Evolutionary conservation across 345 rosid species (phyloP), one percentile per base, ranked within the genome.

Genomic region (Camelina neglecta): DNA sequence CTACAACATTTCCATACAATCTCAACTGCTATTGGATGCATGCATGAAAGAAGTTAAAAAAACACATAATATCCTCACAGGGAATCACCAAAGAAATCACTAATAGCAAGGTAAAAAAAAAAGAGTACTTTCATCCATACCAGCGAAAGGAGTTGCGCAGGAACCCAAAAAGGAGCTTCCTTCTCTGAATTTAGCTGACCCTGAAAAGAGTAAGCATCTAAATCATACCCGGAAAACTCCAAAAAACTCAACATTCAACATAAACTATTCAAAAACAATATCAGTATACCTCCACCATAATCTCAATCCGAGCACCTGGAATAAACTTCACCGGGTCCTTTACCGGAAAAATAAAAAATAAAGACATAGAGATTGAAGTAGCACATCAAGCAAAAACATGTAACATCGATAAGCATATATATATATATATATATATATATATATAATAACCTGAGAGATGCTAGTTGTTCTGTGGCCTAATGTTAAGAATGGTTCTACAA

Each of bases 401-500:
- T 16, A 15, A 31, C 21, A 56, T 18, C 21, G 50, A 33, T 53
- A 42, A 44, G 23, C 6, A 29, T 29, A 29, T 29, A 29, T 26
- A 38, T 31, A 69, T 7, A 53, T 24, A 24, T 24, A 24, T 24
- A 24, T 24, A 24, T 24, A 23, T 23, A 23, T 24, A 24, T 26
- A 38, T 31, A 69, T 7, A 53, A 94, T 4, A 44, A 94, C 97
- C 97, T 88, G 81, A 67, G 83, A 81, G 71, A 60, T 39, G 70
- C 74, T 75, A 61, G 74, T 70, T 79, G 74, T 70, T 79, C 92
- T 82, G 47, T 83, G 84, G 24, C 77, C 70, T 47, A 51, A 59
- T 2, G 86, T 71, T 75, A 92, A 67, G 75, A 92, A 94, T 16
- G 98, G 90, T 78, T 90, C 98, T 5, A 94, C 72, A 67, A 92